Conservation (phyloP, 805 yeast species). For the Dipodascopsis uninucleata region DNA sequence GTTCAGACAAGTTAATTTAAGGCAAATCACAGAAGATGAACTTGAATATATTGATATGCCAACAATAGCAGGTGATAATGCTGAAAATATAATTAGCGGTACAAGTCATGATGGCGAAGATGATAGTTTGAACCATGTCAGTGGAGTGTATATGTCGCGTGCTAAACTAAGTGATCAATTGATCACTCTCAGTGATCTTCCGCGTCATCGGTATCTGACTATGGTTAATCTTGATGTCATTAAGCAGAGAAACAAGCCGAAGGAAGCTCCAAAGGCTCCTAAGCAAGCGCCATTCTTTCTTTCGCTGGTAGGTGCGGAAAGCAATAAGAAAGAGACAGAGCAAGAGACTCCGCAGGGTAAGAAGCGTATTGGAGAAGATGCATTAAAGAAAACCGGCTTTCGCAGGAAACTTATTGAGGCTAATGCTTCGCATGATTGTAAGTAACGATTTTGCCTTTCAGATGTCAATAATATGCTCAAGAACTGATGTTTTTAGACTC, state of each 20-base stretch:
- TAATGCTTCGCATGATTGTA: conserved; percentile 41
- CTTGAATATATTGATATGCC: conserved; percentile 55
- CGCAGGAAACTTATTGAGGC: conserved; percentile 62
- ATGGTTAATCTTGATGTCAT: conserved; percentile 78
- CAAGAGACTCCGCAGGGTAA: conserved; percentile 21
- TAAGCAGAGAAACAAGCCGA: conserved; percentile 80
- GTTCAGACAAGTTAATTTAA: conserved; percentile 63
- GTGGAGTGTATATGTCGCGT: conserved; percentile 40
- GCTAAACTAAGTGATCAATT: conserved; percentile 61
- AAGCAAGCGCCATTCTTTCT: conserved; percentile 80
- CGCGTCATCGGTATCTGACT: conserved; percentile 75
- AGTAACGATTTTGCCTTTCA: too few species aligned
- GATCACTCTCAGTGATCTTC: conserved; percentile 70
- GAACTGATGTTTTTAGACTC: conserved; percentile 1
- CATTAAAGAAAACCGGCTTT: conserved; percentile 48
- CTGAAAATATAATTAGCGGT: conserved; percentile 67
- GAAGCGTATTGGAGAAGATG: conserved; percentile 1
- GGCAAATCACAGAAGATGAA: conserved; percentile 72
- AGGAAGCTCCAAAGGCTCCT: conserved; percentile 81
- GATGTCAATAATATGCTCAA: too few species aligned
- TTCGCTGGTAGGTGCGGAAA: conserved; percentile 40
- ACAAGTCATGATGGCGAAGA: conserved; percentile 48
- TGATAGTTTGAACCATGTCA: conserved; percentile 37
- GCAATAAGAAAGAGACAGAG: conserved; percentile 28
- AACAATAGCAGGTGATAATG: conserved; percentile 74